Evolutionary conservation across 495 filamentous ascomycete genomes (phyloP).

Genomic region (Umbilicaria muhlenbergii): DNA sequence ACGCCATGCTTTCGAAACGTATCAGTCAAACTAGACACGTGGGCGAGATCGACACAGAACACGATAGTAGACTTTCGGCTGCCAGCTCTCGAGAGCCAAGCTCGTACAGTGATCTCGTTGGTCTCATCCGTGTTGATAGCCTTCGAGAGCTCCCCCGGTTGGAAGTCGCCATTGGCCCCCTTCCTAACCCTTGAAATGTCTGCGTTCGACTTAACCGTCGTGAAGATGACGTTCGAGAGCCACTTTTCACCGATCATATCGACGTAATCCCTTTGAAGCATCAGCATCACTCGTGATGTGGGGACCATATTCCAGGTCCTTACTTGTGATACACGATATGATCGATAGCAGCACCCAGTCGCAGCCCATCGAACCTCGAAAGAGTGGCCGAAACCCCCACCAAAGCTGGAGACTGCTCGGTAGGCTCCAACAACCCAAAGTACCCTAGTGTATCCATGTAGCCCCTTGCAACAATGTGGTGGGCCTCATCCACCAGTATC

Average conservation of each 20-base stretch:
- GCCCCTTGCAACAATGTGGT: conserved; percentile 77
- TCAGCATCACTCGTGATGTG: conserved; percentile 1
- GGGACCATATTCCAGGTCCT: conserved; percentile 1
- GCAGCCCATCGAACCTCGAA: conserved; percentile 76
- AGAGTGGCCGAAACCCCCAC: conserved; percentile 93
- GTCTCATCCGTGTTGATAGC: conserved; percentile 64
- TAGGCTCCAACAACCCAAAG: conserved; percentile 49
- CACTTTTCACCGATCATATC: conserved; percentile 88
- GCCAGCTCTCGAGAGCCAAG: conserved; percentile 66
- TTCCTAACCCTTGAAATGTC: conserved; percentile 55
- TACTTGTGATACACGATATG: conserved; percentile 90
- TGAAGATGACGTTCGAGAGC: conserved; percentile 79
- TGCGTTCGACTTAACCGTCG: conserved; percentile 69
- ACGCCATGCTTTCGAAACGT: conserved; percentile 62
- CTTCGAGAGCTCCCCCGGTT: conserved; percentile 49
- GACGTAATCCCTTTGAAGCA: conserved; percentile 52
- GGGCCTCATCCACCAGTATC: conserved; percentile 90
- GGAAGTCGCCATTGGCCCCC: conserved; percentile 62
- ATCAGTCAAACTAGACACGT: conserved; percentile 56
- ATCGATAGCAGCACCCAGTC: conserved; percentile 75
- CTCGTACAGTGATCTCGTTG: conserved; percentile 68
- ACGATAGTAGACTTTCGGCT: conserved; percentile 72
- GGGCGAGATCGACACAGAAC: conserved; percentile 80
- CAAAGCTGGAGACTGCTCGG: conserved; percentile 44
- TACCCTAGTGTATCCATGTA: conserved; percentile 61